Evolutionary conservation across 805 yeast species (phyloP).

Genomic region (Candida corydali): DNA sequence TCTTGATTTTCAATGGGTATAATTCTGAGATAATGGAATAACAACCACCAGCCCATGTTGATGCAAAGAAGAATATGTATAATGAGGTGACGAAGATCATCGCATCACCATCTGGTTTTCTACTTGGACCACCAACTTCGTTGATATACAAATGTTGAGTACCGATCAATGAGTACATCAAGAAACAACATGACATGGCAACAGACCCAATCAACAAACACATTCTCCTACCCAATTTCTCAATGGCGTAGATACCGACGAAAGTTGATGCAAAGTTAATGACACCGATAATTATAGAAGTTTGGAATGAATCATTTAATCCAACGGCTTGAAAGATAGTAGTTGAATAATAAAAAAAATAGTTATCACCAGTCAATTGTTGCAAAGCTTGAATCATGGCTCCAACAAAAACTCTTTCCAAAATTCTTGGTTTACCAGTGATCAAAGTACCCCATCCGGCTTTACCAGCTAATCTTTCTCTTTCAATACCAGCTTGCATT

Average conservation of each 20-base stretch:
- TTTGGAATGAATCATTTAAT: conserved; percentile 48
- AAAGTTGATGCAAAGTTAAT: conserved; percentile 54
- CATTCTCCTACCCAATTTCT: conserved; percentile 44
- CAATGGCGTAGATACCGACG: conserved; percentile 48
- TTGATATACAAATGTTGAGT: conserved; percentile 37
- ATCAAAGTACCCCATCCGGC: conserved; percentile 64
- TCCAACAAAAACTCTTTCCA: conserved; percentile 54
- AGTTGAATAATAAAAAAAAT: conserved; percentile 60
- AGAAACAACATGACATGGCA: conserved; percentile 52
- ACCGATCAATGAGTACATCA: conserved; percentile 59
- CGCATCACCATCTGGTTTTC: conserved; percentile 51
- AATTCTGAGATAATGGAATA: conserved; percentile 51
- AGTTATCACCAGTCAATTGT: conserved; percentile 57
- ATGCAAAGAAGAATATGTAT: conserved; percentile 44
- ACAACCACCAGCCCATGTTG: conserved; percentile 40
- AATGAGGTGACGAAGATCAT: conserved; percentile 64
- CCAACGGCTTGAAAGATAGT: conserved; percentile 51
- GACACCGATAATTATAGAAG: conserved; percentile 51
- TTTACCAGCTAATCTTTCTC: conserved; percentile 57
- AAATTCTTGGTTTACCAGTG: conserved; percentile 60
- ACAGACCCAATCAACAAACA: conserved; percentile 42
- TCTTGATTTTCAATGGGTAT: conserved; percentile 35
- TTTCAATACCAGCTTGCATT: conserved; percentile 56
- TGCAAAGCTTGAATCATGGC: conserved; percentile 54
- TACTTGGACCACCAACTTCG: conserved; percentile 27